These are phyloP conservation scores for Picea mariana DNA, from an alignment of 83 land plant genomes.

Conservation along the genomic window DNA sequence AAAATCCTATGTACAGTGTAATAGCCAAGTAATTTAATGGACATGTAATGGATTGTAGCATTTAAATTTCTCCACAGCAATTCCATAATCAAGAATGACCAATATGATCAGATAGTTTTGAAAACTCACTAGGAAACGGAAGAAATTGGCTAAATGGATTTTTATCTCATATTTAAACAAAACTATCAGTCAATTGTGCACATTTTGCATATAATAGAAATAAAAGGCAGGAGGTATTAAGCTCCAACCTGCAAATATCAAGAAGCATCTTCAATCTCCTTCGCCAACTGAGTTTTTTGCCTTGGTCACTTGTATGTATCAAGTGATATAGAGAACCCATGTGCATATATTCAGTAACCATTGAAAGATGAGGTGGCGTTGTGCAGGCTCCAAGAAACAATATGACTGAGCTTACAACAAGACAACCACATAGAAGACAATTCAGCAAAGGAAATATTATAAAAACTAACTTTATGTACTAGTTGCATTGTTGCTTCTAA, in stretches of 20 bases:
- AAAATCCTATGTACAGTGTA: too few species aligned
- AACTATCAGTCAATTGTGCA: too few species aligned
- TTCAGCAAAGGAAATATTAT: background rate
- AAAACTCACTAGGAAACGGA: too few species aligned
- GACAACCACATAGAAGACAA: slow-evolving; percentile 5
- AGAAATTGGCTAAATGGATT: too few species aligned
- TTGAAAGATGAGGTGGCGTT: slow-evolving; percentile 87
- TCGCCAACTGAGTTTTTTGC: slow-evolving; percentile 89
- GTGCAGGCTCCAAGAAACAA: slow-evolving; percentile 96
- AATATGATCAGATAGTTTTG: too few species aligned
- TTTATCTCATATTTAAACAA: too few species aligned
- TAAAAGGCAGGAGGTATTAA: background rate
- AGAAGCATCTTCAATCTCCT: slow-evolving; percentile 87
- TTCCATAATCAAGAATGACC: too few species aligned
- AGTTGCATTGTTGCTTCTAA: too few species aligned
- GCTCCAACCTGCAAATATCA: slow-evolving; percentile 89
- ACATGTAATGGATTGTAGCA: too few species aligned
- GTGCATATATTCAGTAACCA: slow-evolving; percentile 98
- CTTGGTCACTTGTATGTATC: slow-evolving; percentile 80
- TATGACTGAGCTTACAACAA: slow-evolving; percentile 50
- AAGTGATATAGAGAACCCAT: slow-evolving; percentile 86
- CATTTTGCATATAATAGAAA: too few species aligned
- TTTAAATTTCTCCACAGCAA: too few species aligned
- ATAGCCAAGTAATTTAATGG: too few species aligned
- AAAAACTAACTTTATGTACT: background rate